Evolutionary conservation across 148 eudicot genomes (phyloP).

Genomic region (Rhododendron mucronatum): DNA sequence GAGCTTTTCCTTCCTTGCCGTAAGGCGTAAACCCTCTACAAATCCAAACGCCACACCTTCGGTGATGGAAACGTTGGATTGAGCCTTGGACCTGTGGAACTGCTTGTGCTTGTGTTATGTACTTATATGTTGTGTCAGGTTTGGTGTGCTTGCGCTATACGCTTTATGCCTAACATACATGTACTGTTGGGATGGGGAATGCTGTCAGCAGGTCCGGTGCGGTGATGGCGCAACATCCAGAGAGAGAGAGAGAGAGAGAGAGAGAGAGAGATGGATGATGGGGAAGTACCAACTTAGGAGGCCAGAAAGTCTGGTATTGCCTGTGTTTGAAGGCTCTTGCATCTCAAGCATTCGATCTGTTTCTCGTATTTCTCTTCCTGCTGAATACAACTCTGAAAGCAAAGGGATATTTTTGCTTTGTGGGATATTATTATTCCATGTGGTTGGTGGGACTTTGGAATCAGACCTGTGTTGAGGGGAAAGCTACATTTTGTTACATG

Average conservation of each 20-base stretch:
- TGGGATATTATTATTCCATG: background rate
- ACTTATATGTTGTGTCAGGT: background rate
- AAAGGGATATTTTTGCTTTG: background rate
- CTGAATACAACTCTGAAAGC: background rate
- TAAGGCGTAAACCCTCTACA: background rate
- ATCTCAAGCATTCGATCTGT: constrained; percentile 14
- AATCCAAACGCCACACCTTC: background rate
- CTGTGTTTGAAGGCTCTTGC: constrained; percentile 24
- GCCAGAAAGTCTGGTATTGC: constrained; percentile 6
- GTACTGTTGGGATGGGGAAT: background rate
- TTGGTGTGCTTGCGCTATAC: background rate
- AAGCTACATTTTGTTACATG: background rate
- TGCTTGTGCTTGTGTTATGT: background rate
- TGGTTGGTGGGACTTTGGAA: background rate
- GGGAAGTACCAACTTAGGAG: constrained; percentile 11
- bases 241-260: background rate
- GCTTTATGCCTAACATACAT: background rate
- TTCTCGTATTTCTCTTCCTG: background rate
- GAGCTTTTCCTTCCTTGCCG: background rate
- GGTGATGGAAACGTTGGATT: background rate
- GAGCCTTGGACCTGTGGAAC: background rate
- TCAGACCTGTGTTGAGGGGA: background rate
- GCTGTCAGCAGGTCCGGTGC: background rate
- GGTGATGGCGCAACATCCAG: background rate
- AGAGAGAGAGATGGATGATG: background rate